These are phyloP conservation scores for Chrysanthemum seticuspe DNA, from an alignment of 129 eudicot genomes.

Conservation along the genomic window DNA sequence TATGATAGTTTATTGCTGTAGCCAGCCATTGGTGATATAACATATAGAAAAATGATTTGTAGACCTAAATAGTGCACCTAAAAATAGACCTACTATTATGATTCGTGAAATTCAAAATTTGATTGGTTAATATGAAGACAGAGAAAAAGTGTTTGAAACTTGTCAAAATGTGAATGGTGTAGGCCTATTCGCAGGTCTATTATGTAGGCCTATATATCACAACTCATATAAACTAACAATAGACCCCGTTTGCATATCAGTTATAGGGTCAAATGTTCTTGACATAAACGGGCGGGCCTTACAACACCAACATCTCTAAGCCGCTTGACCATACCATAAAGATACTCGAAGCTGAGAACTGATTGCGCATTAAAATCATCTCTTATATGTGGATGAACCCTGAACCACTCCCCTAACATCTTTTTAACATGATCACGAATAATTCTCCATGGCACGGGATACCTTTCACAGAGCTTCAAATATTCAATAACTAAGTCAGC, in stretches of 20 bases:
- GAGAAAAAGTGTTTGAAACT: too few relatives aligned
- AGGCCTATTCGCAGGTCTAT: too few relatives aligned
- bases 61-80: too few relatives aligned
- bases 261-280: constrained; percentile 28
- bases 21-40: too few relatives aligned
- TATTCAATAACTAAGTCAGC: constrained; percentile 65
- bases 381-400: constrained; percentile 62
- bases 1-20: too few relatives aligned
- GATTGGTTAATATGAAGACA: too few relatives aligned
- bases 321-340: constrained; percentile 57
- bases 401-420: constrained; percentile 83
- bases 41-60: too few relatives aligned
- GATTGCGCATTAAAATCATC: constrained; percentile 68
- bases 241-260: constrained; percentile 18
- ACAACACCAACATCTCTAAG: constrained; percentile 58
- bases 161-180: too few relatives aligned
- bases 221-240: neutral
- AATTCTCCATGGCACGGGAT: constrained; percentile 93
- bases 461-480: constrained; percentile 63
- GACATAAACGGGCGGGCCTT: constrained; percentile 63
- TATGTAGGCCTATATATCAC: too few relatives aligned
- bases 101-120: too few relatives aligned
- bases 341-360: constrained; percentile 63
- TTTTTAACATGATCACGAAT: constrained; percentile 68
- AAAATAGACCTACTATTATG: too few relatives aligned